Base-by-base conservation (phyloP, 768 basidiomycete genomes). In the Rhizopogon vinicolor region DNA sequence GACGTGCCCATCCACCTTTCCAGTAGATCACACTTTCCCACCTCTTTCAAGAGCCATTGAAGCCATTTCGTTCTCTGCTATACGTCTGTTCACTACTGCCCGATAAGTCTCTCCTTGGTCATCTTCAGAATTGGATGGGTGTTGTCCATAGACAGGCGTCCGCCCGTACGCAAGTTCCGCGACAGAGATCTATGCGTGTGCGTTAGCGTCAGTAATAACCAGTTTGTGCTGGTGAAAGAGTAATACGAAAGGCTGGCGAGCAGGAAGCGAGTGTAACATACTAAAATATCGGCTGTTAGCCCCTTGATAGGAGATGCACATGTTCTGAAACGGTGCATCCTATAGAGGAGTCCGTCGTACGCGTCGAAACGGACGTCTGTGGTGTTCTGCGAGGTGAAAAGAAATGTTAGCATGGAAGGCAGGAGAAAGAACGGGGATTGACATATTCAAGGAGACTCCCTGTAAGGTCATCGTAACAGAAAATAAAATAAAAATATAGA, bases 321-420 rank as follows among this genome's bases (percentile, higher is more conserved):
- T 3, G 87, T 85, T 37, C 90, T 80, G 62, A 96, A 87, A 7
- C 93, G 85, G 65, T 95, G 91, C 83, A 91, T 86, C 16, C 93
- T 82, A 61, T 93, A 94, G 0, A 71, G 60, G 8, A 76, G 74
- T 39, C 77, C 72, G 35, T 75, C 78, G 8, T 85, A 68, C 70
- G 80, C 76, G 2, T 74, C 64, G 1, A 81, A 67, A 37, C 67
- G 56, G 8, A 75, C 66, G 63, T 91, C 89, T 3, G 75, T 79
- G 5, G 75, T 77, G 63, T 77, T 82, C 89, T 91, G 58, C 54
- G 19, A n/a, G 43, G 19, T 41, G 7, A 45, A n/a, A 25, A 42
- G 35, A 8, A 16, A 12, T 4, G 10, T 54, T 40, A 54, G 48
- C 16, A 54, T 9, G 9, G 4, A 35, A 29, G 49, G 14, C 7